These are phyloP conservation scores for Mycena galericulata DNA, from an alignment of 768 basidiomycete genomes.

Conservation along the genomic window DNA sequence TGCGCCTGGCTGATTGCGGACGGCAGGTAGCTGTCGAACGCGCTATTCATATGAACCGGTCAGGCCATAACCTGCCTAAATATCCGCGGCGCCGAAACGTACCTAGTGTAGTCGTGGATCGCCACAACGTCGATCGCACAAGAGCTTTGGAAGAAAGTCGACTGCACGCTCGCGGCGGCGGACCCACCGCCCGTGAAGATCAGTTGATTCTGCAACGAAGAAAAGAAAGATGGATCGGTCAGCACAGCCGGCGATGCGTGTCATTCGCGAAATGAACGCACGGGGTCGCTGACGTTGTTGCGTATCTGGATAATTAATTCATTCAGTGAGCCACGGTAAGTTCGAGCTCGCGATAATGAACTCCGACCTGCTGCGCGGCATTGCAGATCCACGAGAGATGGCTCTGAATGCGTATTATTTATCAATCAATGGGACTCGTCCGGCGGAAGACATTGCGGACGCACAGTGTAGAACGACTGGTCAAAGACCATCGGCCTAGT, in stretches of 20 bases:
- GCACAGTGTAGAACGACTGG: slow-evolving; percentile 37
- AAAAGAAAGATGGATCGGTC: too few relatives aligned
- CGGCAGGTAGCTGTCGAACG: slow-evolving; percentile 5
- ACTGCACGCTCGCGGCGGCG: slow-evolving; percentile 37
- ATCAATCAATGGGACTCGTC: too few relatives aligned
- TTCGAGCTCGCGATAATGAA: neutral
- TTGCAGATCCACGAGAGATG: slow-evolving; percentile 39
- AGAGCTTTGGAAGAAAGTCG: slow-evolving; percentile 36
- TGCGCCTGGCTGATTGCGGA: slow-evolving; percentile 44
- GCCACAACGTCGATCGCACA: slow-evolving; percentile 48
- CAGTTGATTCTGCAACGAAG: slow-evolving; percentile 37
- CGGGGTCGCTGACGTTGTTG: slow-evolving; percentile 40
- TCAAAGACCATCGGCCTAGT: slow-evolving; percentile 45
- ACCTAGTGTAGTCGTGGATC: slow-evolving; percentile 52
- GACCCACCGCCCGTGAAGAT: slow-evolving; percentile 42
- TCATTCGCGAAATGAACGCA: too few relatives aligned
- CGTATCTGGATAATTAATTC: slow-evolving; percentile 32
- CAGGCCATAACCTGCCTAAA: too few relatives aligned
- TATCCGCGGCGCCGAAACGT: too few relatives aligned
- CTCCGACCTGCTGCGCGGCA: slow-evolving; percentile 35
- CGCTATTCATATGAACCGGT: neutral
- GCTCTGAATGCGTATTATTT: slow-evolving; percentile 10
- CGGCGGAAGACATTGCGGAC: neutral
- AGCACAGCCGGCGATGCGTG: too few relatives aligned
- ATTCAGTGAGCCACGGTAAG: neutral